Conservation (phyloP, 495 filamentous ascomycete species). For the Hamigera avellanea region DNA sequence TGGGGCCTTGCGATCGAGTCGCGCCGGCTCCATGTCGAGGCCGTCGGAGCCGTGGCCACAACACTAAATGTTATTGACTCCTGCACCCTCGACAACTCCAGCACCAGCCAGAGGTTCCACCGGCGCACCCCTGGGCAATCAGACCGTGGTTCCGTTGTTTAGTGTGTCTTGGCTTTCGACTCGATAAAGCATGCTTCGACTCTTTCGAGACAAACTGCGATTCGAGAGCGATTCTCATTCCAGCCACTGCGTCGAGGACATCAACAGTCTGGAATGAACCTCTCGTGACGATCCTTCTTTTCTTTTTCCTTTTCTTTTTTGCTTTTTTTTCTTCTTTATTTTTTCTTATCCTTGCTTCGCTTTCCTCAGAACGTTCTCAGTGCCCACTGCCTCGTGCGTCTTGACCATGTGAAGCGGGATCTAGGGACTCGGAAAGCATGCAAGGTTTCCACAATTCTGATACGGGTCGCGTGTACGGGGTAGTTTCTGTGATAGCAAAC, state of each 20-base stretch:
- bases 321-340: no score
- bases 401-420: slow-evolving; percentile 9
- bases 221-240: no score
- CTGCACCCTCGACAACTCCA: slow-evolving; percentile 1
- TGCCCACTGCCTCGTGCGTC: slow-evolving; percentile 7
- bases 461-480: no score
- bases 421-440: slow-evolving; percentile 1
- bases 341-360: no score
- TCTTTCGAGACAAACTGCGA: slow-evolving; percentile 4
- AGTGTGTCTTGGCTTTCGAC: slow-evolving; percentile 11
- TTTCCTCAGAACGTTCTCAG: no score
- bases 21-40: slow-evolving; percentile 1
- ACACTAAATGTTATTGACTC: not conserved
- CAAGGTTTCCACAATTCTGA: no score
- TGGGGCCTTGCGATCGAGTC: slow-evolving; percentile 5
- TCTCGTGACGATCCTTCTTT: no score
- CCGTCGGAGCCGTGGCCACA: slow-evolving; percentile 8
- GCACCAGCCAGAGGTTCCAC: slow-evolving; percentile 7
- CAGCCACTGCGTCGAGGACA: no score
- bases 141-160: slow-evolving; percentile 5
- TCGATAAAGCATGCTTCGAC: slow-evolving; percentile 7
- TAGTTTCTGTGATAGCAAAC: no score
- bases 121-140: slow-evolving; percentile 7
- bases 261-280: no score
- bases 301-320: no score